phyloP scores from a whole-genome alignment of 306 rosid species.

The Cucurbita moschata region DNA sequence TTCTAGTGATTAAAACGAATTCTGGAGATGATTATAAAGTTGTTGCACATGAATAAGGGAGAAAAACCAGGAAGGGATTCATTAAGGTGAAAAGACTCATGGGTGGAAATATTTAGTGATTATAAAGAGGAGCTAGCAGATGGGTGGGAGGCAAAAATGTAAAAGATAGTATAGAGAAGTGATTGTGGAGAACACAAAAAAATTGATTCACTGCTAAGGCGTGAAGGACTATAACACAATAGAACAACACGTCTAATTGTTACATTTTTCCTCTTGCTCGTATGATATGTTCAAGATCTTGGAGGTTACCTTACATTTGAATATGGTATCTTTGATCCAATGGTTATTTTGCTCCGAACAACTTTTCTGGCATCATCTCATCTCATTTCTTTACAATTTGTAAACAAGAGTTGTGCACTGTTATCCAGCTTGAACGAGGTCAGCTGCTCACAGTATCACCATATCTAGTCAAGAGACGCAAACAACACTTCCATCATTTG shows the following conservation, averaged over 20 bases:
- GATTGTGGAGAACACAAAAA: background rate
- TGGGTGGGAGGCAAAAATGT: background rate
- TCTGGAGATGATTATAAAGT: background rate
- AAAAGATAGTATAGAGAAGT: background rate
- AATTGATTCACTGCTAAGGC: background rate
- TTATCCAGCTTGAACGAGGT: slow-evolving; percentile 64
- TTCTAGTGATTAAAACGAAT: background rate
- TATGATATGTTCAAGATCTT: background rate
- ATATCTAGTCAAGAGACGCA: slow-evolving; percentile 74
- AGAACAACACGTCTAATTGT: background rate
- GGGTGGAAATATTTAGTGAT: background rate
- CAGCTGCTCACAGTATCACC: slow-evolving; percentile 63
- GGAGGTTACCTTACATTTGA: background rate
- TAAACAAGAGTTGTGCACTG: background rate
- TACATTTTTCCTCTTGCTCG: background rate
- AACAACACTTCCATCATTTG: slow-evolving; percentile 77
- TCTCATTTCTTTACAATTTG: background rate
- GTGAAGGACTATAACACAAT: background rate
- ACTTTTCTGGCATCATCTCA: background rate
- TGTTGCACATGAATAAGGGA: background rate
- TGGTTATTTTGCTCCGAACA: background rate
- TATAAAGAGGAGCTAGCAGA: background rate
- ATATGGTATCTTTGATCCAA: background rate
- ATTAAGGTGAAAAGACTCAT: background rate
- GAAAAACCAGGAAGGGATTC: background rate